Base-by-base conservation (phyloP, 2,329 filamentous ascomycete species). In the Camillea tinctor region DNA sequence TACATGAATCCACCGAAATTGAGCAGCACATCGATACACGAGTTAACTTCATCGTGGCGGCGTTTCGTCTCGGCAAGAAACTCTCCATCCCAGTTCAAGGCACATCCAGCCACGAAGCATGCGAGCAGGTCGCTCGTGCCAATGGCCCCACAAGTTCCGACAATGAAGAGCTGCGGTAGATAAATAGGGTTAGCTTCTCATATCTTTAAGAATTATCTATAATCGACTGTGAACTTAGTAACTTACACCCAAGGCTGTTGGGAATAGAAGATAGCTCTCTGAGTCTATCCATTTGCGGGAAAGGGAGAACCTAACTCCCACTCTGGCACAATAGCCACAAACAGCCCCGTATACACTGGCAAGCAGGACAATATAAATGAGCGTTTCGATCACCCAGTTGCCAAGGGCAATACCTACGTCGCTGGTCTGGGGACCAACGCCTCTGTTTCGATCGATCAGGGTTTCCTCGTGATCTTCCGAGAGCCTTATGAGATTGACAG, bases 1-100 rank as follows among this genome's bases (percentile, higher is more conserved):
- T 84, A 87, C 75, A 86, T 83, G 70, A 87, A 87, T 20, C 81
- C 83, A 7, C 80, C 83, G 64, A 86, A 84, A 68, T 87, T 88
- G 54, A 88, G 75, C 0, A 87, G 69, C 0, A 84, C 80, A 55
- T 87, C 84, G 13, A 88, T 76, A 44, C 79, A 80, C 1, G 79
- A 77, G 68, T 88, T 88, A 65, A 88, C 84, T 52, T 86, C 83
- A 59, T 88, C 85, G 65, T 86, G 84, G 8, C 84, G 79, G 8
- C 77, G 73, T 59, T 84, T 77, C 0, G 81, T 78, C 69, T 88
- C 85, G 4, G 76, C 75, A 2, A 86, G 80, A 65, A 83, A 88
- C n/a, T 79, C 68, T 2, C 85, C 84, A 58, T 87, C 82, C 86
- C 85, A 88, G 71, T 87, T 88, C 52, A 88, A 73, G 13, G 79